phyloP scores from a whole-genome alignment of 2,329 filamentous ascomycete species.

The Talaromyces sp. region DNA sequence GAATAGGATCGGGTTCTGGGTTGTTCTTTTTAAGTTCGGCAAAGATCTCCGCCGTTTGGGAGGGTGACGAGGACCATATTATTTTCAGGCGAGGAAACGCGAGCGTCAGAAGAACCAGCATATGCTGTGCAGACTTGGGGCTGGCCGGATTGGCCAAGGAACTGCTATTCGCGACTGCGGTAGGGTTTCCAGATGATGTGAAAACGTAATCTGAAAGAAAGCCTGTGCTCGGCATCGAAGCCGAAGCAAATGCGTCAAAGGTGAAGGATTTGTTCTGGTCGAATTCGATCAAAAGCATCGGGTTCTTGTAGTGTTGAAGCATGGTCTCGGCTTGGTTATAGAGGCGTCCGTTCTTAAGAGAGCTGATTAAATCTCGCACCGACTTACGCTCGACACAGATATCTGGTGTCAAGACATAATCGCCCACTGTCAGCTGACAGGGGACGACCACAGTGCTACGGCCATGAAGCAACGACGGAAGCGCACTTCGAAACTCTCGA shows the following conservation, averaged over 20 bases:
- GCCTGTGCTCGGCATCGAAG: slow-evolving; percentile 34
- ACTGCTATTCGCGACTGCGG: slow-evolving; percentile 54
- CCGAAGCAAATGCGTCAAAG: slow-evolving; percentile 60
- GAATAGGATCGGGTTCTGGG: slow-evolving; percentile 82
- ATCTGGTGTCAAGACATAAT: slow-evolving; percentile 86
- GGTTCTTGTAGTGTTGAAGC: slow-evolving; percentile 84
- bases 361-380: slow-evolving; percentile 82
- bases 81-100: slow-evolving; percentile 86
- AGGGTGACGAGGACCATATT: slow-evolving; percentile 89
- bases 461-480: slow-evolving; percentile 86
- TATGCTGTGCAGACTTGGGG: slow-evolving; percentile 77
- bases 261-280: slow-evolving; percentile 97
- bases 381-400: slow-evolving; percentile 96
- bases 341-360: slow-evolving; percentile 84
- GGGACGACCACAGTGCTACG: slow-evolving; percentile 84
- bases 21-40: slow-evolving; percentile 86
- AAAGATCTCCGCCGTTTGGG: slow-evolving; percentile 97
- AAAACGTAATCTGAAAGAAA: slow-evolving; percentile 52
- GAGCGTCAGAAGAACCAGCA: slow-evolving; percentile 85
- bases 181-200: slow-evolving; percentile 28
- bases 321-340: slow-evolving; percentile 92
- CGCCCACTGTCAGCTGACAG: slow-evolving; percentile 92
- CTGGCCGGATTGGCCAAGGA: slow-evolving; percentile 58
- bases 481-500: slow-evolving; percentile 87
- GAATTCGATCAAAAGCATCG: slow-evolving; percentile 95